Percentiles rank a stretch among this genome's conserved stretches.
phyloP scores from a whole-genome alignment of 2,329 filamentous ascomycete species.

The Periconia sp. region DNA sequence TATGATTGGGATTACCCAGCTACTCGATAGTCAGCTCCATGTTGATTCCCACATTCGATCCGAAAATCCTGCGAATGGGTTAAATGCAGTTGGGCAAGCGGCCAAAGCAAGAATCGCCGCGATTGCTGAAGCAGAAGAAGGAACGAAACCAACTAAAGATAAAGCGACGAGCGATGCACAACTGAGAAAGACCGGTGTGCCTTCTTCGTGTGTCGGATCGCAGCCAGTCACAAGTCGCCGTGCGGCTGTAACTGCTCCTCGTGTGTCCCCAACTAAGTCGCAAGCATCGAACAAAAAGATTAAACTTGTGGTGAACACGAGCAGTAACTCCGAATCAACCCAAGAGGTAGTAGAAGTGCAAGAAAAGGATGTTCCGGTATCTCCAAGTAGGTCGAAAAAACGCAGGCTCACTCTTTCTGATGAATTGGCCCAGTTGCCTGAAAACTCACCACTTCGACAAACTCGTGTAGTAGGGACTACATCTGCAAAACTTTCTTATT shows the following conservation, averaged over 20 bases:
- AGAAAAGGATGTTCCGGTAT: slow-evolving; percentile 5
- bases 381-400: slow-evolving; percentile 27
- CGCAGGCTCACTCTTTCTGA: slow-evolving; percentile 35
- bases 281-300: not conserved
- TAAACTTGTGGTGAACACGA: not conserved
- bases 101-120: slow-evolving; percentile 27
- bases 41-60: slow-evolving; percentile 46
- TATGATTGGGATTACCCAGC: slow-evolving; percentile 60
- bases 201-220: slow-evolving; percentile 42
- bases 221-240: slow-evolving; percentile 36
- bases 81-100: slow-evolving; percentile 29
- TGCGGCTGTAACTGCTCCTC: slow-evolving; percentile 21
- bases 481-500: slow-evolving; percentile 84
- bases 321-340: not conserved
- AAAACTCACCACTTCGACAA: slow-evolving; percentile 58
- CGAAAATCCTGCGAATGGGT: slow-evolving; percentile 25
- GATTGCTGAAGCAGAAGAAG: slow-evolving; percentile 23
- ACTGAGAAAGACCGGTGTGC: slow-evolving; percentile 43
- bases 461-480: slow-evolving; percentile 74
- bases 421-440: slow-evolving; percentile 29
- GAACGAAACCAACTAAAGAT: slow-evolving; percentile 11
- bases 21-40: slow-evolving; percentile 58
- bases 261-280: slow-evolving; percentile 22
- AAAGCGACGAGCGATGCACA: slow-evolving; percentile 2
- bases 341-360: not conserved